Conservation (phyloP, 2,329 filamentous ascomycete species). For the Fusarium sulawesiense region DNA sequence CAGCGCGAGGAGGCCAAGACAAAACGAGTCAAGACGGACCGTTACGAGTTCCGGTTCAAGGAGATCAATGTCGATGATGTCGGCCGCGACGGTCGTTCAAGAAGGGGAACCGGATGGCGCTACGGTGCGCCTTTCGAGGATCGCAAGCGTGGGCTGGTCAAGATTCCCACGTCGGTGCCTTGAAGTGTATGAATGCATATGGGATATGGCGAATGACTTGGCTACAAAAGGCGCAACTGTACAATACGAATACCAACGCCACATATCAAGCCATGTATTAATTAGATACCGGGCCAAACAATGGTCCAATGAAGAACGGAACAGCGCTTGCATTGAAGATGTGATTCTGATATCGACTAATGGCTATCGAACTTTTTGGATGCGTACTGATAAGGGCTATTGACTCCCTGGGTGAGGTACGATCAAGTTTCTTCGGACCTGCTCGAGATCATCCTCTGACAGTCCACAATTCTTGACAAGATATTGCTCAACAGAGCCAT, state of each 20-base stretch:
- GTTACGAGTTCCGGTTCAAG: slow-evolving; percentile 73
- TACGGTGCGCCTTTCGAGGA: slow-evolving; percentile 74
- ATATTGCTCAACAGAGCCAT: slow-evolving; percentile 74
- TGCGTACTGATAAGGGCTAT: not conserved
- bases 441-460: slow-evolving; percentile 64
- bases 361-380: not conserved
- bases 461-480: slow-evolving; percentile 69
- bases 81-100: slow-evolving; percentile 64
- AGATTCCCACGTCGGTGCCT: slow-evolving; percentile 74
- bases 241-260: slow-evolving; percentile 44
- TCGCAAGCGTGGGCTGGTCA: slow-evolving; percentile 71
- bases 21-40: slow-evolving; percentile 59
- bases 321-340: slow-evolving; percentile 18
- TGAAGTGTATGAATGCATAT: slow-evolving; percentile 49
- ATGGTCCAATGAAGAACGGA: slow-evolving; percentile 16
- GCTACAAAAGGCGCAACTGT: slow-evolving; percentile 38
- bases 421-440: slow-evolving; percentile 62
- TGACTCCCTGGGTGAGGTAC: slow-evolving; percentile 47
- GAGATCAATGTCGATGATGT: slow-evolving; percentile 67
- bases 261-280: slow-evolving; percentile 41
- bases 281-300: slow-evolving; percentile 28
- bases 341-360: not conserved
- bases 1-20: slow-evolving; percentile 55
- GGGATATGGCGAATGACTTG: slow-evolving; percentile 19
- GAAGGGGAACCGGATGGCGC: slow-evolving; percentile 67